These are phyloP conservation scores for Arabis alpina DNA, from an alignment of 345 rosid species.

Conservation along the genomic window DNA sequence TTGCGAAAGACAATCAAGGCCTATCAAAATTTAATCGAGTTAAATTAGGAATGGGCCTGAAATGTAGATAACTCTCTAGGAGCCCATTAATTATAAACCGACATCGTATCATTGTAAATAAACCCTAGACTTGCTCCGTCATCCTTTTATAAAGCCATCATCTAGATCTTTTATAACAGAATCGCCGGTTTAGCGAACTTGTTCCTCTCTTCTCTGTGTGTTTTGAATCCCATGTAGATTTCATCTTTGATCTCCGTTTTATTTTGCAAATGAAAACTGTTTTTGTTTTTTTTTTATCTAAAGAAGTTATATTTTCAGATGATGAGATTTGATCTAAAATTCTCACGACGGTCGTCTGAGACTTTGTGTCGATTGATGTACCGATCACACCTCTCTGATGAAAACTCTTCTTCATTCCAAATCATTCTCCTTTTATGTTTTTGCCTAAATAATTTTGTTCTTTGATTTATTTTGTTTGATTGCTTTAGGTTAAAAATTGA, in stretches of 20 bases:
- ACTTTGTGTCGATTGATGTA: slow-evolving; percentile 37
- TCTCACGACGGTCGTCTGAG: slow-evolving; percentile 52
- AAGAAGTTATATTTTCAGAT: slow-evolving; percentile 4
- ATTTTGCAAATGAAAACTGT: not conserved
- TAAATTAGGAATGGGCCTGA: slow-evolving; percentile 12
- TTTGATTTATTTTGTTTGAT: too few relatives aligned
- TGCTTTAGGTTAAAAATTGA: too few relatives aligned
- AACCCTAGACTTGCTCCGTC: slow-evolving; percentile 25
- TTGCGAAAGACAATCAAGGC: too few relatives aligned
- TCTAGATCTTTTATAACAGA: not conserved
- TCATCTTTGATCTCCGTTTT: not conserved
- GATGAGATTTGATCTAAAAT: slow-evolving; percentile 48
- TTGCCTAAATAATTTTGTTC: too few relatives aligned
- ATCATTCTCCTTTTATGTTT: too few relatives aligned
- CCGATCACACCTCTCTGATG: slow-evolving; percentile 45
- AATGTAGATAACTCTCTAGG: not conserved
- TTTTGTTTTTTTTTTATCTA: not conserved
- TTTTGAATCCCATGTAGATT: too few relatives aligned
- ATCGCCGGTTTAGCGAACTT: slow-evolving; percentile 9
- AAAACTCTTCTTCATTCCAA: slow-evolving; percentile 20
- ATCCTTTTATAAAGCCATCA: not conserved
- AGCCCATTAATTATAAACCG: not conserved
- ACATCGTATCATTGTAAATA: not conserved
- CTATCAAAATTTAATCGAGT: not conserved
- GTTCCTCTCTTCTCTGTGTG: not conserved